Evolutionary conservation across 2,329 filamentous ascomycete genomes (phyloP), one percentile per base, ranked within the genome.

Genomic region (Cryphonectria japonica): DNA sequence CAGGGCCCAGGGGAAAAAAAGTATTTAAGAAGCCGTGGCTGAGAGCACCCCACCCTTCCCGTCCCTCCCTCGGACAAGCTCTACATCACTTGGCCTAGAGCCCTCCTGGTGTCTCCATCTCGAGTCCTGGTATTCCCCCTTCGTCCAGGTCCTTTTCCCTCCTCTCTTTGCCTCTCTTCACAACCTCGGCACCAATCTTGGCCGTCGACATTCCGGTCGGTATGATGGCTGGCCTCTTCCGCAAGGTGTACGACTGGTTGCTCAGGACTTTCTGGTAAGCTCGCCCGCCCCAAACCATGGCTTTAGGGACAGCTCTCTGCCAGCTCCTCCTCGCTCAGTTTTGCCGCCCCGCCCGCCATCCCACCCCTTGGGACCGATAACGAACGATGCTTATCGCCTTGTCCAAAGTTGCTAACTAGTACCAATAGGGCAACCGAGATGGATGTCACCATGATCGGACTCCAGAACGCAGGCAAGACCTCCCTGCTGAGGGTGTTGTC

Each of bases 391-490:
- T 69, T 67, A 46, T 57, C 61, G 65, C 62, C 50, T 46, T 34
- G 62, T 26, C 46, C 26, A 63, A 65, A 52, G 34, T 13, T 71
- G 67, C 67, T 73, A 43, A 71, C 29, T 64, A 62, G 50, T 61
- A 63, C 69, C 67, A 71, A 73, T 75, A 98, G 95, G 96, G 94
- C 95, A 76, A 97, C 95, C 76, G 96, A 99, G 86, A 98, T 99
- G 95, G 96, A 99, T 84, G 95, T 99, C 80, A 98, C 96, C 76
- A 97, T 99, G 92, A 95, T 99, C 81, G 96, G 96, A 34, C 85
- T 99, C 79, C 96, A 99, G 81, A 98, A 98, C 84, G 96, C 96
- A 72, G 96, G 96, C 79, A 99, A 99, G 85, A 98, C 96, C 54
- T 98, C 95, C 73, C 83, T 99, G 79, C 86, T 99, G 81, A 89